Conservation (phyloP, 2,329 filamentous ascomycete genomes). For the Hymenoscyphus infarciens region DNA sequence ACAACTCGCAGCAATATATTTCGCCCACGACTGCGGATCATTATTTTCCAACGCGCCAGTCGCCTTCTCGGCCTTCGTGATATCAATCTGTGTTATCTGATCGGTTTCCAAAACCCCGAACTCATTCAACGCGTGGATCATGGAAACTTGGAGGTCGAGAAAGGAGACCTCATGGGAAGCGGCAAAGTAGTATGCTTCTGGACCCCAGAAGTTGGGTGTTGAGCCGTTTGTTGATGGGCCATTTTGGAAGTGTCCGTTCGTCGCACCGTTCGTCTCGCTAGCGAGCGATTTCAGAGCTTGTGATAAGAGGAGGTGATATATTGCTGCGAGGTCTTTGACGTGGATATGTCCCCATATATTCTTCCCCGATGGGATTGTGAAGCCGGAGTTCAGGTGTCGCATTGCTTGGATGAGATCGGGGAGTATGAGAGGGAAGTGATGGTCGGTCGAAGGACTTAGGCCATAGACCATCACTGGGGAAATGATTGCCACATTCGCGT, state of each 20-base stretch:
- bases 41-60: neutral
- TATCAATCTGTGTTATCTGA: neutral
- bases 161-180: conserved; percentile 10
- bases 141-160: conserved; percentile 2
- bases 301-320: conserved; percentile 15
- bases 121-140: conserved; percentile 10
- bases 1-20: conserved; percentile 13
- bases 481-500: conserved; percentile 17
- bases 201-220: conserved; percentile 7
- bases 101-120: conserved; percentile 2
- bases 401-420: conserved; percentile 6
- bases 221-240: neutral
- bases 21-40: conserved; percentile 12
- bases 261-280: neutral
- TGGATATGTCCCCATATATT: conserved; percentile 18
- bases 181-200: conserved; percentile 20
- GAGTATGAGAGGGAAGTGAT: conserved; percentile 16
- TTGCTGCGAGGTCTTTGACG: conserved; percentile 17
- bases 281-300: conserved; percentile 8
- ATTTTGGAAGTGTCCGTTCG: neutral
- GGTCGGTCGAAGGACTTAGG: conserved; percentile 14
- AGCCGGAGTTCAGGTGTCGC: conserved; percentile 6
- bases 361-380: conserved; percentile 14
- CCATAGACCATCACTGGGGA: conserved; percentile 20
- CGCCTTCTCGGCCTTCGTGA: neutral